phyloP scores from a whole-genome alignment of 2,329 filamentous ascomycete species.

The Camptophora hylomeconis region DNA sequence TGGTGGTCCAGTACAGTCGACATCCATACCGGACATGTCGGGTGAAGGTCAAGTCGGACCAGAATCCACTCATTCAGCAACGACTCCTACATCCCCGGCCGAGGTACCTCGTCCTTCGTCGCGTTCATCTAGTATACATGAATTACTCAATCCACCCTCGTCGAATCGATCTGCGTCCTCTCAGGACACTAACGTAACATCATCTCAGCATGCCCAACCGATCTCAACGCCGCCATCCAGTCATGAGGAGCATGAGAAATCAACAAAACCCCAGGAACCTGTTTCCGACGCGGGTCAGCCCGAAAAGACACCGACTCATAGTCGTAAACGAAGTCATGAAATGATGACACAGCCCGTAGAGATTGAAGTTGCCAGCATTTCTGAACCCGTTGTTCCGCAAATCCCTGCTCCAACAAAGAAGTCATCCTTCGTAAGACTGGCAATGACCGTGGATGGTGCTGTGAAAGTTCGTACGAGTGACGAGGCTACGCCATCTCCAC shows the following conservation, averaged over 20 bases:
- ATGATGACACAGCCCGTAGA: conserved; percentile 14
- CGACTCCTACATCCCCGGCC: neutral
- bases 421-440: conserved; percentile 51
- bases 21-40: too few relatives aligned
- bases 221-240: conserved; percentile 11
- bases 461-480: conserved; percentile 67
- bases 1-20: conserved; percentile 2
- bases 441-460: conserved; percentile 76
- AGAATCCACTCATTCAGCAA: neutral
- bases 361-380: conserved; percentile 17
- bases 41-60: too few relatives aligned
- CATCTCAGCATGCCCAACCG: conserved; percentile 1
- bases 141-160: conserved; percentile 13
- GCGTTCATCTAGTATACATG: conserved; percentile 13
- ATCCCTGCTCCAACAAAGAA: conserved; percentile 20
- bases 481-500: conserved; percentile 56
- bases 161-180: conserved; percentile 3
- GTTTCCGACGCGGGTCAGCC: too few relatives aligned
- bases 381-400: conserved; percentile 26
- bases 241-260: conserved; percentile 4
- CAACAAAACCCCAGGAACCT: neutral
- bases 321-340: conserved; percentile 11
- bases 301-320: too few relatives aligned
- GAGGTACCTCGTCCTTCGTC: conserved; percentile 11
- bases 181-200: conserved; percentile 6